phyloP scores from a whole-genome alignment of 2,329 filamentous ascomycete species.

The Fusarium sp. region DNA sequence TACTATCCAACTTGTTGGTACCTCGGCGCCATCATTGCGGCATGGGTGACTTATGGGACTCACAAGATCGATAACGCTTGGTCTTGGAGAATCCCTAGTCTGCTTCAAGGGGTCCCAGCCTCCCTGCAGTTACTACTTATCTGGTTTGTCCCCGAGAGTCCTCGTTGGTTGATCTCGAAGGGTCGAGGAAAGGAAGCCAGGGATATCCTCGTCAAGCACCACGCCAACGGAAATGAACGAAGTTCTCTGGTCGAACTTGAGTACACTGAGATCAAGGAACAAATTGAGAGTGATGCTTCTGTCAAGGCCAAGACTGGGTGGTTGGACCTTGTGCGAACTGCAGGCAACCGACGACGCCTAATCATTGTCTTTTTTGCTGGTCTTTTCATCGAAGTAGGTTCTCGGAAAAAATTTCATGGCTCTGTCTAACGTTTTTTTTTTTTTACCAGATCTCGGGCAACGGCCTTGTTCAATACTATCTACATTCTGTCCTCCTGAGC shows the following conservation, averaged over 20 bases:
- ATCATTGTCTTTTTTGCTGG: background rate
- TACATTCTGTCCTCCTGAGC: slow-evolving; percentile 40
- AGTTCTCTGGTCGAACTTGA: background rate
- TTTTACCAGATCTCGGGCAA: background rate
- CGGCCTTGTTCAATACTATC: background rate
- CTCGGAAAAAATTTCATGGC: background rate
- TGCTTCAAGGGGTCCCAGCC: background rate
- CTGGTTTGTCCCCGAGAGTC: background rate
- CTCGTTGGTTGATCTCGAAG: background rate
- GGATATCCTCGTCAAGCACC: background rate
- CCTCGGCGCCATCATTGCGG: background rate
- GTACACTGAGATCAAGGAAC: background rate
- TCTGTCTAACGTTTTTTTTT: background rate
- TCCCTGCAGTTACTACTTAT: background rate
- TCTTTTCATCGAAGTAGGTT: background rate
- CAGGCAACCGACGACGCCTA: background rate
- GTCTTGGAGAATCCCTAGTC: background rate
- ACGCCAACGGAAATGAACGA: background rate
- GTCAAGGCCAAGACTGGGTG: background rate
- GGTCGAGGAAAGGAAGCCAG: background rate
- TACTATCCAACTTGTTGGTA: background rate
- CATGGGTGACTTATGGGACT: background rate
- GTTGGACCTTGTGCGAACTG: background rate
- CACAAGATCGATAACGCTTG: background rate
- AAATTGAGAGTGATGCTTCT: background rate